Evolutionary conservation across 192 early-diverging fungal species (phyloP), one percentile per base, ranked within the genome.

Genomic region (Radiomyces spectabilis): DNA sequence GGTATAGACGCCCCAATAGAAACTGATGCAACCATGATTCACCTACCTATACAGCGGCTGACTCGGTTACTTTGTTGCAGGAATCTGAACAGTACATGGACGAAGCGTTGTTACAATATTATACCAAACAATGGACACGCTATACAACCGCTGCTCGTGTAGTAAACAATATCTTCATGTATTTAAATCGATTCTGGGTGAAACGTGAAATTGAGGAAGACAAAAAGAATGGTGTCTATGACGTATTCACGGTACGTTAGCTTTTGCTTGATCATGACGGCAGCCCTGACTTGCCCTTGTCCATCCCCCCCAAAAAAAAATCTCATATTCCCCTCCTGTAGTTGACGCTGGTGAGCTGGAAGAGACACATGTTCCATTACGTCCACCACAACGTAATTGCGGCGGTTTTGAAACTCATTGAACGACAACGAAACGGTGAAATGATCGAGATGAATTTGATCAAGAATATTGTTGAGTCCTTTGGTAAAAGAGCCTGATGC

Each of bases 141-240:
- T 99, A 87, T 62, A 95, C 92, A 10, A 75, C 79, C n/a, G 88
- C 91, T 4, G 81, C 88, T 18, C 78, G 77, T 44, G 84, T 81
- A 56, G 84, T 97, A 43, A 82, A 97, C 68, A 89, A 97, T 63
- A 76, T 95, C 42, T 97, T 97, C 59, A 74, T 76, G 12, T 99
- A 99, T 66, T 77, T 99, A 43, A 99, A 99, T 71, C 83, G 94
- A 31, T 88, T 94, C 67, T 99, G 96, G 96, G 89, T 97, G 38
- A 93, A 90, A 70, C 78, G 96, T 59, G 91, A 95, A 73, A 86
- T 93, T 46, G 93, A 95, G 33, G 96, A 99, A 56, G 89, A 91
- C 25, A 83, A 79, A 66, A 89, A 86, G 73, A 83, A 77, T 38
- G 78, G 76, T 56, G 84, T 94, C 22, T 89, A 86, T 61, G 93